Evolutionary conservation across 2,329 filamentous ascomycete genomes (phyloP), one percentile per base, ranked within the genome.

Genomic region (Fusarium sp.): DNA sequence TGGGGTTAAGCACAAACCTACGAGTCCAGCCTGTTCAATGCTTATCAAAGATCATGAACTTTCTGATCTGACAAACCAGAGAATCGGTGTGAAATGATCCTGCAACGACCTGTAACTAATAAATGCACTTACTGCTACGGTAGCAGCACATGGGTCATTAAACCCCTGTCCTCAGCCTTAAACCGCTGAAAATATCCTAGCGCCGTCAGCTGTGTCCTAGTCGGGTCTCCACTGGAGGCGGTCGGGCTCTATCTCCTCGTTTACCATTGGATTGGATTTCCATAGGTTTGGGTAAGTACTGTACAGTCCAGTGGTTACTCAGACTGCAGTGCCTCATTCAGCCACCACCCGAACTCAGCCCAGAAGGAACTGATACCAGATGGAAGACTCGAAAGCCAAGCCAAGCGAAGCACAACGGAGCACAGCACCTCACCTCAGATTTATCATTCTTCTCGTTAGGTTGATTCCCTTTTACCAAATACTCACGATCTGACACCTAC

Each of bases 91-190:
- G 53, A 57, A 63, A 62, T 47, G 68, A 42, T 54, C 41, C 64
- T 58, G 39, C 28, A 41, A 51, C 24, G 31, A 44, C n/a, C 28
- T 26, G 28, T 31, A 62, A 47, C 57, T 33, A 53, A 35, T 22
- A 44, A 62, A 64, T 62, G 61, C 61, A 63, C 41, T 39, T 65
- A 35, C 31, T 35, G n/a, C 18, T 53, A 38, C 50, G 24, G 50
- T 54, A 54, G 33, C 50, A 54, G 50, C 50, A 28, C 36, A 62
- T 68, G 65, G 64, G 50, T 63, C 57, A n/a, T 63, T n/a, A 41
- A 53, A 68, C 54, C 68, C 73, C 61, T 74, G 70, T 50, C 65
- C 73, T 75, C 73, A 75, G 73, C 73, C 73, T 75, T 75, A 75
- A 72, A 70, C 63, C 72, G 65, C 71, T 65, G 62, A 55, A 75